These are phyloP conservation scores for Amanita fuliginea DNA, from an alignment of 768 basidiomycete species.

Conservation along the genomic window DNA sequence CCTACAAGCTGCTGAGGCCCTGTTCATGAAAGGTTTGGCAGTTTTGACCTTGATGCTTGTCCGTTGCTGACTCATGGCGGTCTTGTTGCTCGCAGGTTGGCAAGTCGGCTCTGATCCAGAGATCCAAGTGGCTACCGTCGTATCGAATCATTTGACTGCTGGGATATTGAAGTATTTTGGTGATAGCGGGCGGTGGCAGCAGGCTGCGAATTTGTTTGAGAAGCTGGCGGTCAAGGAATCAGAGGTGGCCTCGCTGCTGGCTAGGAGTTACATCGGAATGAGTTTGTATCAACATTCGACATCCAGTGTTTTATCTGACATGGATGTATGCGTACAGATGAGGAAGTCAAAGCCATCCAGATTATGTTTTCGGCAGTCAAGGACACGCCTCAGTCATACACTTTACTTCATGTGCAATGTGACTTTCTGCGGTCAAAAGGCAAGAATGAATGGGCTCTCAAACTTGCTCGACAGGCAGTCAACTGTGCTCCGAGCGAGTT, in stretches of 20 bases:
- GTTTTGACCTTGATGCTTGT: background rate
- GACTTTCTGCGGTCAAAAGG: conserved; percentile 88
- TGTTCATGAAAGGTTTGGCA: conserved; percentile 68
- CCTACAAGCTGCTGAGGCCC: conserved; percentile 77
- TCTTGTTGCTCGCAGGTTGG: conserved; percentile 54
- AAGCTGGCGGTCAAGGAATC: conserved; percentile 79
- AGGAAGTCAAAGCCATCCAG: conserved; percentile 96
- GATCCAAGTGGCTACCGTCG: conserved; percentile 94
- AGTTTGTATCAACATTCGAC: conserved; percentile 32
- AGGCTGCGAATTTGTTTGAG: conserved; percentile 89
- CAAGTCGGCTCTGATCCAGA: conserved; percentile 98
- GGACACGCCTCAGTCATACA: conserved; percentile 85
- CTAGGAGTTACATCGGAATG: conserved; percentile 92
- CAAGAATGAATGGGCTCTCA: conserved; percentile 79
- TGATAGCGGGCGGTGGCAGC: conserved; percentile 78
- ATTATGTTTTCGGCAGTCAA: conserved; percentile 81
- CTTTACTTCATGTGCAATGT: conserved; percentile 87
- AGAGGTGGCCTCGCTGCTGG: conserved; percentile 81
- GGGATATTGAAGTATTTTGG: conserved; percentile 97
- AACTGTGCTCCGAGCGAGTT: conserved; percentile 99
- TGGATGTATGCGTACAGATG: conserved; percentile 42
- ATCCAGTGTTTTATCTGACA: background rate
- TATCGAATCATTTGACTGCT: conserved; percentile 93
- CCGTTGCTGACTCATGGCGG: background rate
- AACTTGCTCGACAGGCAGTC: conserved; percentile 88